Conservation (phyloP, 2,329 filamentous ascomycete species). For the Cercospora sp. region DNA sequence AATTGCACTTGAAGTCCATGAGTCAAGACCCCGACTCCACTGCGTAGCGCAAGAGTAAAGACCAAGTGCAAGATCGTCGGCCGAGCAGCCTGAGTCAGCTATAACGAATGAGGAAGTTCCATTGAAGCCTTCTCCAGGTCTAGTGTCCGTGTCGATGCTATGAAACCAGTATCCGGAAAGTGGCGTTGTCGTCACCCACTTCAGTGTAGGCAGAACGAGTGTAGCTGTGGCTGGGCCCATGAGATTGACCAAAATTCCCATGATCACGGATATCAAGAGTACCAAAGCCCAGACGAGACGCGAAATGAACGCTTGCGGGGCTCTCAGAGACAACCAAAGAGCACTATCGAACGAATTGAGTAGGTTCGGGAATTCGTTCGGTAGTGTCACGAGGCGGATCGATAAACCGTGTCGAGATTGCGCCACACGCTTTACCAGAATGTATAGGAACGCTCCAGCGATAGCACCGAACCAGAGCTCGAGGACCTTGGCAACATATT, state of each 20-base stretch:
- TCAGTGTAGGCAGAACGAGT: background rate
- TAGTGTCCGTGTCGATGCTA: background rate
- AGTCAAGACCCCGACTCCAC: background rate
- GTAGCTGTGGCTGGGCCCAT: background rate
- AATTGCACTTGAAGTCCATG: background rate
- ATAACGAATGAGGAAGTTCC: background rate
- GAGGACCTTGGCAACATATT: background rate
- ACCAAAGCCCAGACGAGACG: background rate
- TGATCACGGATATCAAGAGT: background rate
- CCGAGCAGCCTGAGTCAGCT: background rate
- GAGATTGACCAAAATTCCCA: background rate
- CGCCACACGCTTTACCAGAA: background rate
- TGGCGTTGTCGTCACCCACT: background rate
- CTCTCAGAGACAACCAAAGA: too few species aligned
- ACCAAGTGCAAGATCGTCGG: background rate
- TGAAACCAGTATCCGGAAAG: rapidly evolving
- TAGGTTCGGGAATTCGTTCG: background rate
- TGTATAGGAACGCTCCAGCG: background rate
- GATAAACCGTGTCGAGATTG: background rate
- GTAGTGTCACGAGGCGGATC: background rate
- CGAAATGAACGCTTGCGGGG: too few species aligned
- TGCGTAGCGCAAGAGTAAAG: background rate
- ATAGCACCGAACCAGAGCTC: background rate
- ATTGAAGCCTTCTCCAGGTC: background rate
- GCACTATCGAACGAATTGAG: too few species aligned